Evolutionary conservation across 1,284 basidiomycete genomes (phyloP).

Genomic region (Paramarasmius palmivorus): DNA sequence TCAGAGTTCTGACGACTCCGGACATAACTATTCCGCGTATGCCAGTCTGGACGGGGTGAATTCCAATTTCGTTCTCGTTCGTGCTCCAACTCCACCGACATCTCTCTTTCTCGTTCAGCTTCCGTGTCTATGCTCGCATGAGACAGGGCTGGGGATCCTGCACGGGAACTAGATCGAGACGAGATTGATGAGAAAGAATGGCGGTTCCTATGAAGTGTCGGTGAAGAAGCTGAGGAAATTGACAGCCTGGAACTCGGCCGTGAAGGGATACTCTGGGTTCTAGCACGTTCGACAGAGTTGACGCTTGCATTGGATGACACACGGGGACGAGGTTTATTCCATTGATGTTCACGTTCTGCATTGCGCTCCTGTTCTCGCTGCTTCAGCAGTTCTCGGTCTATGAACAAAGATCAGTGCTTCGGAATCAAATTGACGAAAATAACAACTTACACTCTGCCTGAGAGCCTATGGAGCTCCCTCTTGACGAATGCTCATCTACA

Average conservation of each 20-base stretch:
- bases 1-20: constrained; percentile 10
- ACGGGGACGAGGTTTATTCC: constrained; percentile 49
- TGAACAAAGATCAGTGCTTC: background rate
- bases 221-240: constrained; percentile 27
- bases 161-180: constrained; percentile 26
- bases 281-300: constrained; percentile 27
- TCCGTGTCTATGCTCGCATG: constrained; percentile 31
- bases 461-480: constrained; percentile 44
- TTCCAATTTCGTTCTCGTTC: constrained; percentile 58
- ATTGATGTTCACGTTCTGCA: constrained; percentile 49
- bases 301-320: constrained; percentile 22
- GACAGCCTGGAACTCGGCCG: constrained; percentile 35
- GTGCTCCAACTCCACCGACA: constrained; percentile 39
- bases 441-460: constrained; percentile 44
- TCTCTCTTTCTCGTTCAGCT: constrained; percentile 31
- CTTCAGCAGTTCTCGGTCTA: constrained; percentile 46
- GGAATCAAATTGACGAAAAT: background rate
- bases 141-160: constrained; percentile 42
- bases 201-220: constrained; percentile 24
- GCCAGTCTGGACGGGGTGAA: constrained; percentile 55
- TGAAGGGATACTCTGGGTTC: constrained; percentile 31
- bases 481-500: constrained; percentile 40
- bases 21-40: constrained; percentile 4
- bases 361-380: constrained; percentile 43
- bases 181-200: constrained; percentile 26